Evolutionary conservation across 1,284 basidiomycete genomes (phyloP), one percentile per base, ranked within the genome.

Genomic region (Exobasidium cylindrosporum): DNA sequence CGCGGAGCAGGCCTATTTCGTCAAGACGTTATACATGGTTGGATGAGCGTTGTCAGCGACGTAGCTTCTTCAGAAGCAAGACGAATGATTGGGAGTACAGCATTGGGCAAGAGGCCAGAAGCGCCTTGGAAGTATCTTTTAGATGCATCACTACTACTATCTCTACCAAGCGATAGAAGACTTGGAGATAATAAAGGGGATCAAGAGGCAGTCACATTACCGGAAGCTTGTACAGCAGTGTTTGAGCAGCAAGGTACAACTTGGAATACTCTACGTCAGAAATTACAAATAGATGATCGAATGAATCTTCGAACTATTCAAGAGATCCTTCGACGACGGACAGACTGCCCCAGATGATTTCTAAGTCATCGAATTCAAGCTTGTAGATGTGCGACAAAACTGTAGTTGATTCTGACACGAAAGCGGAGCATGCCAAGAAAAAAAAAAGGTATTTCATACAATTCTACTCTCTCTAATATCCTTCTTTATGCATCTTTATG

Each of bases 21-120:
- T 1, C 45, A 45, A 2, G 76, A 77, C 55, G 57, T 76, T 24
- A 35, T 63, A 4, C 43, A 64, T 3, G 76, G 76, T 3, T 77
- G 76, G 76, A 50, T 77, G 4, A 67, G 64, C 7, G 73, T 77
- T 23, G 65, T 70, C 1, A 21, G 47, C 0, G 70, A 71, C 14
- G 5, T 70, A 3, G 23, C 44, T 23, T 52, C 2, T 54, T 54
- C 17, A 43, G 63, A 26, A 55, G 35, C 31, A 30, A 45, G 5
- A 17, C 32, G 35, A 7, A 44, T 64, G 0, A 58, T 75, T 1
- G 35, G 7, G 10, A 40, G 10, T 40, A 24, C 47, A 24, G 21
- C 47, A 26, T 21, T 50, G 47, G 75, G 75, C 1, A 62, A 68
- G 3, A 57, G 55, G n/a, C 75, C 75, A 0, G 56, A 67, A 13